These are phyloP conservation scores for Hylodesmum podocarpum DNA, from an alignment of 306 rosid genomes.

Conservation along the genomic window DNA sequence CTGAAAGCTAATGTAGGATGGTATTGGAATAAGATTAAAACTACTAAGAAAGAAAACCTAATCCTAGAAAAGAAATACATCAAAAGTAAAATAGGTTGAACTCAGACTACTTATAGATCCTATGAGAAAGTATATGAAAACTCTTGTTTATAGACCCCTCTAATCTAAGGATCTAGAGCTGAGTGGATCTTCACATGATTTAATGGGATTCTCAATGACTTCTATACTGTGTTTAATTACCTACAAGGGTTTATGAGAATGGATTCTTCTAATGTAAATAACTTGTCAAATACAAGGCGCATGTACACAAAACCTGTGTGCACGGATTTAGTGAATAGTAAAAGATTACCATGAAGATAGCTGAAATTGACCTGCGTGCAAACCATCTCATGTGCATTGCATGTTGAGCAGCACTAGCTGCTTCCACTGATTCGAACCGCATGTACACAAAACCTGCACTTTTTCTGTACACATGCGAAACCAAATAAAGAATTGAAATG, in stretches of 20 bases:
- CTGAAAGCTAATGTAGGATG: not conserved
- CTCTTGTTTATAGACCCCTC: not conserved
- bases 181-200: not conserved
- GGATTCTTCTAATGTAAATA: not conserved
- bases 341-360: conserved; percentile 75
- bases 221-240: not conserved
- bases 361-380: conserved; percentile 87
- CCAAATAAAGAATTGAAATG: not conserved
- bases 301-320: too few species aligned
- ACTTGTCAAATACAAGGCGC: not conserved
- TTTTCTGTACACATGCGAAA: conserved; percentile 49
- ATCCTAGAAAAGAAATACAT: not conserved
- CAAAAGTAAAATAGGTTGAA: not conserved
- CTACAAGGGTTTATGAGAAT: not conserved
- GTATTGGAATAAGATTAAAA: not conserved
- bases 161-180: not conserved
- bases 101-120: not conserved
- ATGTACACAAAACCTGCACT: conserved; percentile 91
- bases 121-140: not conserved
- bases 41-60: not conserved
- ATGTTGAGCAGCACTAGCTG: conserved; percentile 77
- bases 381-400: conserved; percentile 98
- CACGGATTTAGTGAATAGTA: not conserved
- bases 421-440: conserved; percentile 85
- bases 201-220: not conserved